Evolutionary conservation across 2,329 filamentous ascomycete genomes (phyloP), one percentile per base, ranked within the genome.

Genomic region (Curvularia sp.): DNA sequence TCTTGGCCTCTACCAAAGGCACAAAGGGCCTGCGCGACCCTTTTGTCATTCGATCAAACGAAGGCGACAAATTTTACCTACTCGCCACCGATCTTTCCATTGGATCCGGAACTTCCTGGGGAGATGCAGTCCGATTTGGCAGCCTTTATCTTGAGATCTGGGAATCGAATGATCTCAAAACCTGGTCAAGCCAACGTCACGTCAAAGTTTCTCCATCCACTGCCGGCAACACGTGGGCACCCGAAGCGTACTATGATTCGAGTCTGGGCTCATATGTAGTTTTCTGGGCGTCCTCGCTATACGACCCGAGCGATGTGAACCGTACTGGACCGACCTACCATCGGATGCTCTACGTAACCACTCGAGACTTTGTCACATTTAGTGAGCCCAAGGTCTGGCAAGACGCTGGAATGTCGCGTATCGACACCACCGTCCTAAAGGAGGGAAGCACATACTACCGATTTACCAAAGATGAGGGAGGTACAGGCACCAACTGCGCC

Each of bases 381-480:
- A 80, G 78, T 49, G 76, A 79, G 30, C 74, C 83, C 0, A 67
- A 78, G 42, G 67, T 84, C 18, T 85, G 83, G 83, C 83, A 85
- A 53, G 83, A 85, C 49, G 80, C 79, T 2, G 80, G 81, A 9
- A 78, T 77, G 49, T 81, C 83, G 1, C 78, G 83, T 1, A 85
- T 85, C 24, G 84, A 85, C 63, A 81, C 83, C 0, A 85, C 83
- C 0, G 81, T 85, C 0, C 66, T 85, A 13, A 74, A 81, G 52
- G 77, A 77, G 0, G 75, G 75, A 1, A 68, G 69, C 10, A 70
- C 68, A 0, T 85, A 81, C 66, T 83, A 84, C 64, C 82, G 84
- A 9, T 86, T 85, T 65, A 85, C 83, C 18, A 85, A 86, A 57
- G 83, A 85, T 42, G 83, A 85, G 55, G 82, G 82, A 0, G 81